Base-by-base conservation (phyloP, 345 rosid species). In the Noccaea bulbosa region DNA sequence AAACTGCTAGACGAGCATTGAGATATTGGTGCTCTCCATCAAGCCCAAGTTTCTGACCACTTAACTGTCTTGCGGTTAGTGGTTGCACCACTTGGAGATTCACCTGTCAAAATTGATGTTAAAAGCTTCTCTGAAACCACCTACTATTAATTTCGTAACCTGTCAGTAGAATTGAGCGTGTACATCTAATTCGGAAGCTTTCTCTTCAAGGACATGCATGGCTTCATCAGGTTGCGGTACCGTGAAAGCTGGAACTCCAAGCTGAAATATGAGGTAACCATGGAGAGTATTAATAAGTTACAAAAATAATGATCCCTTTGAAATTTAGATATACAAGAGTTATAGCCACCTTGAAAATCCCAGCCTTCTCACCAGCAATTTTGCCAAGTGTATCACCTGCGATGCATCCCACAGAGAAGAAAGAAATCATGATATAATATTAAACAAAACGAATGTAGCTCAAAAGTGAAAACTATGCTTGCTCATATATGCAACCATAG, bases 331-430 rank as follows among this genome's bases (percentile, higher is more conserved):
- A 64, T 60, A 32, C 2, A 67, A 49, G 34, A 59, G 41, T 60
- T 20, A 65, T 46, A 73, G 62, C 72, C 79, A 93, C 99, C 99
- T 94, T 94, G 70, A 89, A 83, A 75, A 94, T 91, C 46, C 99
- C 98, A 83, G 99, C 98, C 77, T 94, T 94, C 78, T 89, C 97
- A 76, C 98, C 93, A 62, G 98, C 98, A 77, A 94, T 94, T 88
- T 87, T 81, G 44, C 91, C 97, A 22, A 94, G 93, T 6, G 99
- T 92, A 78, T 94, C 72, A 62, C 98, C 99, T 94, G 82, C 78
- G 57, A 65, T 70, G 70, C 65, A 70, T 81, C 66, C 63, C 72
- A 69, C 5, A 55, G 48, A 79, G 52, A 51, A 55, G 64, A 50
- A 53, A 62, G 66, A 70, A 58, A 43, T 24, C 69, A 77, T 39